Conservation (phyloP, 2,329 filamentous ascomycete genomes). For the Ceratocystis ficicola region DNA sequence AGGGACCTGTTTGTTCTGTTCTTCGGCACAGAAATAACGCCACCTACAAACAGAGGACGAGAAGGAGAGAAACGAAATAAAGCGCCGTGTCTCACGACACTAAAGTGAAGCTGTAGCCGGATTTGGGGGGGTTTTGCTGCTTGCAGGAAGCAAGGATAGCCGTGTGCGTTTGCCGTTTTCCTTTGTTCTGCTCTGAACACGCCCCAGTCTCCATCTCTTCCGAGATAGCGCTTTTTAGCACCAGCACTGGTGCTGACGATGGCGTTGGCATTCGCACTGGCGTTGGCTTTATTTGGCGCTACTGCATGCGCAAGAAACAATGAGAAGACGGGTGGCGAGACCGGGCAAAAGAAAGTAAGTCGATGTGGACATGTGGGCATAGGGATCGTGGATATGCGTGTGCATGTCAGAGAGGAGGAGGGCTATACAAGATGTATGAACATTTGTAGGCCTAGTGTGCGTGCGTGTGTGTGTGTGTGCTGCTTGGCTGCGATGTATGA, state of each 20-base stretch:
- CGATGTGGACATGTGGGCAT: too few relatives aligned
- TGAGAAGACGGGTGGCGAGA: neutral
- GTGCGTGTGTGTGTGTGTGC: too few relatives aligned
- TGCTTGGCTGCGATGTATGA: neutral
- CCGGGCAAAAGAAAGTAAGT: neutral
- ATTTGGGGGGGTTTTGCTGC: neutral
- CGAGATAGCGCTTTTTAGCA: slow-evolving; percentile 5
- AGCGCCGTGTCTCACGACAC: neutral
- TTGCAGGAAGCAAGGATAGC: slow-evolving; percentile 2
- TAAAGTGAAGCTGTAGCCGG: slow-evolving; percentile 7
- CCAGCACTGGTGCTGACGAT: neutral
- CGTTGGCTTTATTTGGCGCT: neutral
- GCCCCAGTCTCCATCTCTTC: slow-evolving; percentile 8
- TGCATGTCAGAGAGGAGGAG: too few relatives aligned
- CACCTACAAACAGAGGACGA: too few relatives aligned
- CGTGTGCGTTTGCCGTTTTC: neutral
- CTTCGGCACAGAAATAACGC: neutral
- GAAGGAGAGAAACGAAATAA: neutral
- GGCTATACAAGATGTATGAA: too few relatives aligned
- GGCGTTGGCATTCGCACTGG: too few relatives aligned
- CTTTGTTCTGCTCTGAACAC: neutral
- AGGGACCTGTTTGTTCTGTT: neutral
- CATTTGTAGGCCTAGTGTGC: too few relatives aligned
- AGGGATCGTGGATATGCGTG: too few relatives aligned
- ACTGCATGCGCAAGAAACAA: neutral